A percentile compares a stretch with the other conserved stretches of the same genome.
phyloP scores from a whole-genome alignment of 306 rosid genomes.

The Glycyrrhiza uralensis region DNA sequence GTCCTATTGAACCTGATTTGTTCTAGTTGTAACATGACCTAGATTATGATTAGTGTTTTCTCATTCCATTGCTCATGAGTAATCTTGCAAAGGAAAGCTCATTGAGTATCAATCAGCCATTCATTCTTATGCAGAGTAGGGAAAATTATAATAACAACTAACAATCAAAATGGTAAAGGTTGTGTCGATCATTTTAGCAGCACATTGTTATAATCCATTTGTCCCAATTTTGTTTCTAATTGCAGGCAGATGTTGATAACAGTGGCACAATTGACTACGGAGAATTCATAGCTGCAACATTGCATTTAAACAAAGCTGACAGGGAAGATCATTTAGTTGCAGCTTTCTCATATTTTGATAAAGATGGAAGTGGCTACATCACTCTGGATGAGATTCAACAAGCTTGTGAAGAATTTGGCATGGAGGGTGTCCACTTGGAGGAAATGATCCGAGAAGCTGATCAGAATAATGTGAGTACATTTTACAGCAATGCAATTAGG shows the following conservation, averaged over 20 bases:
- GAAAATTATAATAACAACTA: background rate
- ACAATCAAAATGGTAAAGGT: background rate
- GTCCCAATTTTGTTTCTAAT: background rate
- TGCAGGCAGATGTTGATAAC: slow-evolving; percentile 75
- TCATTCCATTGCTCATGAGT: background rate
- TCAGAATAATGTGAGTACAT: slow-evolving; percentile 63
- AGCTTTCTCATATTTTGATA: slow-evolving; percentile 82
- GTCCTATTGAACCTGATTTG: background rate
- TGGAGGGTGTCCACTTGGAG: slow-evolving; percentile 53
- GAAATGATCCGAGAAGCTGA: slow-evolving; percentile 69
- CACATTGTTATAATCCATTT: background rate
- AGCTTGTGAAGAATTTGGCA: slow-evolving; percentile 75
- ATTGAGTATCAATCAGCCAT: background rate
- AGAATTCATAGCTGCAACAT: slow-evolving; percentile 86
- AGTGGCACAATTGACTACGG: slow-evolving; percentile 72
- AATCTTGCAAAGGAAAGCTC: background rate
- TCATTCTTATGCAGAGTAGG: background rate
- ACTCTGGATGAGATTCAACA: slow-evolving; percentile 74
- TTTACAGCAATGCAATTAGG: background rate
- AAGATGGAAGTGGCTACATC: slow-evolving; percentile 76
- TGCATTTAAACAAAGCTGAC: slow-evolving; percentile 64
- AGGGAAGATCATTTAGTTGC: slow-evolving; percentile 62
- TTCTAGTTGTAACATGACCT: background rate
- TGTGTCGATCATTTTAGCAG: background rate
- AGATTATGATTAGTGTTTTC: background rate